Evolutionary conservation across 176 grass and related monocot genomes (phyloP).

Genomic region (Aegilops umbellulata): DNA sequence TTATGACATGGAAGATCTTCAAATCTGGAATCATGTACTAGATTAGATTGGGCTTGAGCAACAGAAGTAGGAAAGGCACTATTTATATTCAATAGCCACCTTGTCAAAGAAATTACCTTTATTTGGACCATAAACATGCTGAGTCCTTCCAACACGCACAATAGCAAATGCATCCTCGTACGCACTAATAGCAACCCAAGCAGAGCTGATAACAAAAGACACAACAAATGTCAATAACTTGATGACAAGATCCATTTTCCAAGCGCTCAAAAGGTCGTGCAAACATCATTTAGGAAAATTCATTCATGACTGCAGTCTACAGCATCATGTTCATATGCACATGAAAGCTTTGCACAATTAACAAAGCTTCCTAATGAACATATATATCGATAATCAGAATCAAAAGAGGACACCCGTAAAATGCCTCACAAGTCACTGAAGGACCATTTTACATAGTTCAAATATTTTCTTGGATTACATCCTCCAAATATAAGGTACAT

Average conservation of each 20-base stretch:
- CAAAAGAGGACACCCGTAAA: not conserved
- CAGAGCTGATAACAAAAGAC: constrained; percentile 55
- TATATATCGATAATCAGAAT: not conserved
- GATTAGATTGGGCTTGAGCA: constrained; percentile 61
- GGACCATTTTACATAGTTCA: not conserved
- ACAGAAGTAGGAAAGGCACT: constrained; percentile 26
- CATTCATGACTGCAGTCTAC: not conserved
- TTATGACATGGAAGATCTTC: constrained; percentile 90
- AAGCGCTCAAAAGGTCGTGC: not conserved
- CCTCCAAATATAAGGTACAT: not conserved
- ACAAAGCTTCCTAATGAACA: not conserved
- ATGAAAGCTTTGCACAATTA: constrained; percentile 29
- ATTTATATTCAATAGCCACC: constrained; percentile 53
- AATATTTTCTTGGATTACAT: constrained; percentile 23
- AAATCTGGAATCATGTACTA: constrained; percentile 88
- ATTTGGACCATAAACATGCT: constrained; percentile 28
- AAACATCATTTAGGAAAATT: not conserved
- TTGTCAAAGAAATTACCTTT: constrained; percentile 57
- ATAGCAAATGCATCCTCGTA: constrained; percentile 86
- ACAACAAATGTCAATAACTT: constrained; percentile 35
- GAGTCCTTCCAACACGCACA: constrained; percentile 51
- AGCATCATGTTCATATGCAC: constrained; percentile 14
- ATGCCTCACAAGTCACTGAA: not conserved
- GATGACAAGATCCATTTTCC: constrained; percentile 16
- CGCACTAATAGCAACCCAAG: constrained; percentile 88